phyloP scores from a whole-genome alignment of 495 filamentous ascomycete species.

The Aspergillus taichungensis region DNA sequence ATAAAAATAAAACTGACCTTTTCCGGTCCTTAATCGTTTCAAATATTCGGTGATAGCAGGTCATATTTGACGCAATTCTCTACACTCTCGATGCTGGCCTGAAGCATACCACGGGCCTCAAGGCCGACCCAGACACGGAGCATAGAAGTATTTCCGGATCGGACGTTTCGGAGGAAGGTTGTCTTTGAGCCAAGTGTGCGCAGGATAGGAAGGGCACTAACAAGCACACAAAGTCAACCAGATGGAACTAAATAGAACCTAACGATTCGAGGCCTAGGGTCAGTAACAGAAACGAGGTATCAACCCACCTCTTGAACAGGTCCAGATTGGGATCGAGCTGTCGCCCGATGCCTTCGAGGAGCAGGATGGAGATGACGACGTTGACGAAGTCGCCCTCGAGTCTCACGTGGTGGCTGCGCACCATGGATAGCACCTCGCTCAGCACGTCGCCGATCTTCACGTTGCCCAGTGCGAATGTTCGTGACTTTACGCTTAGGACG shows the following conservation, averaged over 20 bases:
- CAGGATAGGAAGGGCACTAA: slow-evolving; percentile 82
- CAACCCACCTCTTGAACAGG: slow-evolving; percentile 64
- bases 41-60: slow-evolving; percentile 73
- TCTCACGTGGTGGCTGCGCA: slow-evolving; percentile 84
- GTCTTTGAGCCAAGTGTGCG: slow-evolving; percentile 72
- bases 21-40: slow-evolving; percentile 7
- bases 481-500: slow-evolving; percentile 77
- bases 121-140: slow-evolving; percentile 89
- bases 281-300: neutral
- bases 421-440: slow-evolving; percentile 84
- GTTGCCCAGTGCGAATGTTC: slow-evolving; percentile 85
- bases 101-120: slow-evolving; percentile 79
- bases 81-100: slow-evolving; percentile 81
- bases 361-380: slow-evolving; percentile 87
- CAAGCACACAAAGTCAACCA: slow-evolving; percentile 3
- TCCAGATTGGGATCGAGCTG: slow-evolving; percentile 80
- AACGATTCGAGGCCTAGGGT: neutral
- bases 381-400: slow-evolving; percentile 98
- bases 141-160: slow-evolving; percentile 78
- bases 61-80: slow-evolving; percentile 81
- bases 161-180: slow-evolving; percentile 37
- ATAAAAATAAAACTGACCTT: neutral
- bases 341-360: slow-evolving; percentile 91
- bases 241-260: neutral
- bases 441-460: slow-evolving; percentile 95